phyloP scores from a whole-genome alignment of 768 basidiomycete species.

The Termitomyces titanicus region DNA sequence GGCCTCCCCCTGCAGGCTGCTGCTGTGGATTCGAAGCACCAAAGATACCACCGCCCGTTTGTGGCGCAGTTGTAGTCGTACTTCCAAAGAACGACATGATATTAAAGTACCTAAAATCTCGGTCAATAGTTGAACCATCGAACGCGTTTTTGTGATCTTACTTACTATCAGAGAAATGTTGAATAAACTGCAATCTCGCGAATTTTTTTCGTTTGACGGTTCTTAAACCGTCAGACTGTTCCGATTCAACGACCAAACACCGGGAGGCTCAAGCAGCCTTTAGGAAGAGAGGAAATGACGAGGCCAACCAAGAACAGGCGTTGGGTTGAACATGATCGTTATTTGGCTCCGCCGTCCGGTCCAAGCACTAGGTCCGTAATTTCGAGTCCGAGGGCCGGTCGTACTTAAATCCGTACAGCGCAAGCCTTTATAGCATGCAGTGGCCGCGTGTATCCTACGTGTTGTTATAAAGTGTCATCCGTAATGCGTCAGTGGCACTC shows the following conservation, averaged over 20 bases:
- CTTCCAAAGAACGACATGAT: slow-evolving; percentile 19
- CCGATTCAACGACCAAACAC: neutral
- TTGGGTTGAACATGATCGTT: slow-evolving; percentile 1
- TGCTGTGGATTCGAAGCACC: slow-evolving; percentile 24
- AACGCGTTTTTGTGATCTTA: slow-evolving; percentile 8
- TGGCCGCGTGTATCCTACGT: neutral
- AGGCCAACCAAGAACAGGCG: neutral
- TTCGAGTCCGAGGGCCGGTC: no score
- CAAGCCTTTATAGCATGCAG: slow-evolving; percentile 1
- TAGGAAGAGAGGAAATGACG: neutral
- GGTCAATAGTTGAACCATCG: neutral
- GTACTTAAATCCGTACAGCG: neutral
- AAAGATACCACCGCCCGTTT: slow-evolving; percentile 21
- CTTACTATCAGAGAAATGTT: neutral
- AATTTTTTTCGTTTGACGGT: neutral
- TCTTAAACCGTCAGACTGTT: neutral
- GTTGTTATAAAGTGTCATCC: neutral
- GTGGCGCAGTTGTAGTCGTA: slow-evolving; percentile 12
- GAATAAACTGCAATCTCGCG: neutral
- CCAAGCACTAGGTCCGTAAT: neutral
- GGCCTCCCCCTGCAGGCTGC: slow-evolving; percentile 21
- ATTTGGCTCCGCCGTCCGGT: neutral
- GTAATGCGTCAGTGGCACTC: neutral
- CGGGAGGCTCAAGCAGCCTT: neutral
- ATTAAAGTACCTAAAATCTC: neutral